phyloP scores from a whole-genome alignment of 345 rosid genomes.

The Diplotaxis tenuifolia region DNA sequence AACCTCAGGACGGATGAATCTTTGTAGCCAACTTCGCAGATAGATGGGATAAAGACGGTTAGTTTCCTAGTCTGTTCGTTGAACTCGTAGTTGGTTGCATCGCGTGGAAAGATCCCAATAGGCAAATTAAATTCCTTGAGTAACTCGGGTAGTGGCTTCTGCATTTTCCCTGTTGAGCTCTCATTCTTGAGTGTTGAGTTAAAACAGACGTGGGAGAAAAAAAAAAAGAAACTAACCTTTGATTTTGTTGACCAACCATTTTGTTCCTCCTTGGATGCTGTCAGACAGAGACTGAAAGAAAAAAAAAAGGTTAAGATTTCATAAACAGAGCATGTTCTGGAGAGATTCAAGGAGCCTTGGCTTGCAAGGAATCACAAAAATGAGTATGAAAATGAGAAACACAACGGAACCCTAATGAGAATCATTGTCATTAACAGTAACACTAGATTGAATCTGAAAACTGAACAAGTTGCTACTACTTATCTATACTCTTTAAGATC shows the following conservation, averaged over 20 bases:
- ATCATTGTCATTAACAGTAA: no score
- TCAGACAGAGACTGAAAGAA: conserved; percentile 61
- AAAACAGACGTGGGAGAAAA: background rate
- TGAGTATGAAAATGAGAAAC: conserved; percentile 9
- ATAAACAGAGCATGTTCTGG: background rate
- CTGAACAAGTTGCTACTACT: background rate
- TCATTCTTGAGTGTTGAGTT: background rate
- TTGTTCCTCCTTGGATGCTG: conserved; percentile 88
- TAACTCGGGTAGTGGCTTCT: conserved; percentile 73
- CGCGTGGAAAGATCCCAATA: conserved; percentile 86
- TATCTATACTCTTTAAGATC: background rate
- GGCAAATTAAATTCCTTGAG: conserved; percentile 79
- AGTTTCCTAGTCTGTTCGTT: conserved; percentile 78
- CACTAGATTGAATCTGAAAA: background rate
- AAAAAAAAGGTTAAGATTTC: conserved; percentile 4
- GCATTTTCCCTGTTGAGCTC: conserved; percentile 60
- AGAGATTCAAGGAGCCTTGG: background rate
- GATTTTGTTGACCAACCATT: conserved; percentile 88
- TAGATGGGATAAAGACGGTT: conserved; percentile 65
- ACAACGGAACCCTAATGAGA: no score
- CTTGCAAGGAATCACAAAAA: background rate
- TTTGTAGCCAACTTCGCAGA: conserved; percentile 81
- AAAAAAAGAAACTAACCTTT: conserved; percentile 57
- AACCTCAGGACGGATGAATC: conserved; percentile 79
- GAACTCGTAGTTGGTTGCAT: conserved; percentile 81